Evolutionary conservation across 2,329 filamentous ascomycete species (phyloP).

Genomic region (Blastomyces parvus): DNA sequence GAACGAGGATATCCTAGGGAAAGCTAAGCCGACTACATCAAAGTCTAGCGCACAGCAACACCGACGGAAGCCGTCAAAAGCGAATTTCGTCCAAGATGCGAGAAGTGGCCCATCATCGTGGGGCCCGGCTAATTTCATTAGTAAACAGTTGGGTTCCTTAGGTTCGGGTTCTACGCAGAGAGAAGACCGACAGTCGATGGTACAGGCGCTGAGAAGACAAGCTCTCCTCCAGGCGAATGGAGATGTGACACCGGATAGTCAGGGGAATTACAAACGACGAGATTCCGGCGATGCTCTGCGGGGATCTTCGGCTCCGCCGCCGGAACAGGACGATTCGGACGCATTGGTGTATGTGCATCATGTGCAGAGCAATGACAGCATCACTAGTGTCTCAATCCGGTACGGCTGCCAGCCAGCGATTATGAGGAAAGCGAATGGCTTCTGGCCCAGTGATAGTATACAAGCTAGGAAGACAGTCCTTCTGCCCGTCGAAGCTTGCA

Average conservation of each 20-base stretch:
- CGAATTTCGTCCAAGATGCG: slow-evolving; percentile 18
- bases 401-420: slow-evolving; percentile 79
- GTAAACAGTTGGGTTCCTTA: slow-evolving; percentile 20
- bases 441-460: slow-evolving; percentile 90
- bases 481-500: slow-evolving; percentile 82
- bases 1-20: slow-evolving; percentile 27
- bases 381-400: slow-evolving; percentile 81
- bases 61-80: slow-evolving; percentile 31
- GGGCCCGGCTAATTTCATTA: slow-evolving; percentile 32
- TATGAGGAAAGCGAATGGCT: slow-evolving; percentile 77
- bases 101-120: slow-evolving; percentile 22
- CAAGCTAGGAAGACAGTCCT: slow-evolving; percentile 73
- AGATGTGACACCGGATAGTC: slow-evolving; percentile 27
- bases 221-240: slow-evolving; percentile 37
- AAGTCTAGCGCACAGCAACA: slow-evolving; percentile 23
- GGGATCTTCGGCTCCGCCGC: slow-evolving; percentile 22
- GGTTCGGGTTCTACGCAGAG: slow-evolving; percentile 27
- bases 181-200: slow-evolving; percentile 37
- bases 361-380: slow-evolving; percentile 71
- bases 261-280: slow-evolving; percentile 37
- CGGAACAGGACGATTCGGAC: slow-evolving; percentile 56
- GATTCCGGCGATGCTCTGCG: slow-evolving; percentile 33
- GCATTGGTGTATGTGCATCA: slow-evolving; percentile 85
- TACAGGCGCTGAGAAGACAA: slow-evolving; percentile 42
- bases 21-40: slow-evolving; percentile 16